Evolutionary conservation across 2,329 filamentous ascomycete genomes (phyloP), one percentile per base, ranked within the genome.

Genomic region (Tetracladium maxilliforme): DNA sequence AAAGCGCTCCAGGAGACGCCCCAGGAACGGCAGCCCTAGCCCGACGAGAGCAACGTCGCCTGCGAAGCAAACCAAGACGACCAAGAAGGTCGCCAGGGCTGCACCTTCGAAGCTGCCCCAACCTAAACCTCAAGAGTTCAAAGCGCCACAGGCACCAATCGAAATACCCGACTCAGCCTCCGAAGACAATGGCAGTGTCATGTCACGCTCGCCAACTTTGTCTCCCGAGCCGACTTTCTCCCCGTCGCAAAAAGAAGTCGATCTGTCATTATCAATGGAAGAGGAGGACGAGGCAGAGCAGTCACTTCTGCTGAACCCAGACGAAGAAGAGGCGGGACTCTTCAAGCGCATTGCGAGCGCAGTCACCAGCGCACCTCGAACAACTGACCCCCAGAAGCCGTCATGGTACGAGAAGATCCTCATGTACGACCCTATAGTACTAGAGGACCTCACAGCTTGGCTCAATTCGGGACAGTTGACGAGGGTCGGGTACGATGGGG

Each of bases 401-500:
- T 83, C 70, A 3, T 95, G 86, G 81, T 64, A 92, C 38, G 83
- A 95, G 49, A 92, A 84, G 52, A 94, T 98, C 23, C 58, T 95
- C 6, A 69, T 95, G 45, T 95, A 92, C 44, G 86, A 95, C 40
- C 83, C 87, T 0, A 77, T 98, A 21, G 63, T 90, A 2, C 51
- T 94, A 0, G 87, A 95, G 49, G 84, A 94, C 35, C 56, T 98
- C 10, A 67, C 86, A 0, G 52, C 56, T 1, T 95, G 84, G 79
- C 52, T 95, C 10, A 94, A 93, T 37, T 63, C 63, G 4, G 76
- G 76, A 9, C 68, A 70, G 14, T 50, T 86, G 22, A 61, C 60
- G 9, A 55, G 58, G 4, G 63, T 70, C 1, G 70, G 70, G 0
- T 77, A 68, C 38, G 74, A 81, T 35, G 62, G 61, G 7, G 71